Conservation (phyloP, 768 basidiomycete genomes). For the Boletales sp. region DNA sequence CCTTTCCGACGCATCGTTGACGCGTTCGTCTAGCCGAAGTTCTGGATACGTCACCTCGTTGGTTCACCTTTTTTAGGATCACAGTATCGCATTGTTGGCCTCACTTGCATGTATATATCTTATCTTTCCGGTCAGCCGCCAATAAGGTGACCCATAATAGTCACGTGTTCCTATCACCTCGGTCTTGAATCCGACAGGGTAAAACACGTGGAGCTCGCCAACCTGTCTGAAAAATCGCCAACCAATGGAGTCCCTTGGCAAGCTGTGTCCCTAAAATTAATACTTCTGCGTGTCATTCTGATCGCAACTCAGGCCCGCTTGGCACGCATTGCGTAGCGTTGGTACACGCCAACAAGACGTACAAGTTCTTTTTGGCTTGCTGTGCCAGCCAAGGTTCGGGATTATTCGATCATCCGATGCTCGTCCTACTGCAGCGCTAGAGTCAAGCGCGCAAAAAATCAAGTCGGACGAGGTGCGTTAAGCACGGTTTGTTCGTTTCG, state of each 20-base stretch:
- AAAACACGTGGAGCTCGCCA: background rate
- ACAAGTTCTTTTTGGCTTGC: conserved; percentile 8
- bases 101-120: conserved; percentile 5
- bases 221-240: background rate
- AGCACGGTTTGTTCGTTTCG: no score
- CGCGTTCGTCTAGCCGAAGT: background rate
- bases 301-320: no score
- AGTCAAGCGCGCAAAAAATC: background rate
- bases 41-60: background rate
- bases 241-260: conserved; percentile 15
- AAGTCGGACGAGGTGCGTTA: background rate
- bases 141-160: background rate
- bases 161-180: conserved; percentile 1
- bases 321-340: background rate
- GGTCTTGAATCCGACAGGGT: background rate
- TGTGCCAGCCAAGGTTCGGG: background rate
- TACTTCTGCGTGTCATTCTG: background rate
- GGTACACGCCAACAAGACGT: background rate
- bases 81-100: background rate
- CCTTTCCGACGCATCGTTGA: background rate
- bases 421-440: no score
- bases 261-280: conserved; percentile 15
- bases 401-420: background rate
- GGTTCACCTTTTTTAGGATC: background rate
- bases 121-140: background rate